Percentiles rank a stretch among this genome's conserved stretches.
Conservation (phyloP, 441 rosid genomes). For the Geranium incanum region DNA sequence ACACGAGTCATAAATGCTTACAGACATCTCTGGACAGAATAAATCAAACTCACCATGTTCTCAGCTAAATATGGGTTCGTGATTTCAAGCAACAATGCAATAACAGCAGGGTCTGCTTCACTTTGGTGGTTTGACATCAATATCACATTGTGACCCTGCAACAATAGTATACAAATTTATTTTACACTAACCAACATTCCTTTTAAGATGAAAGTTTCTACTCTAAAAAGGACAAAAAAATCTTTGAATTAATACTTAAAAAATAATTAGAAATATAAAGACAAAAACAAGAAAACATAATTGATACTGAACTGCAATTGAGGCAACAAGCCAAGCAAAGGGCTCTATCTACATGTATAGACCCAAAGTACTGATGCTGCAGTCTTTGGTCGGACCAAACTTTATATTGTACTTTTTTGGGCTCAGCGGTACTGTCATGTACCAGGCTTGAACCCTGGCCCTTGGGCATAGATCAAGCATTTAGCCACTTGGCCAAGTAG, state of each 20-base stretch:
- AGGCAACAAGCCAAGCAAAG: constrained; percentile 1
- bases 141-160: constrained; percentile 82
- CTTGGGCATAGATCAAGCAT: background rate
- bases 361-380: background rate
- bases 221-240: background rate
- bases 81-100: constrained; percentile 76
- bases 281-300: constrained; percentile 3
- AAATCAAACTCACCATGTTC: constrained; percentile 50
- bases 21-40: constrained; percentile 13
- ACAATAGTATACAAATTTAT: constrained; percentile 20
- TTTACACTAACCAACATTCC: constrained; percentile 7
- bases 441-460: background rate
- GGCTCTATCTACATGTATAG: background rate
- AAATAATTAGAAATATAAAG: background rate
- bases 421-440: background rate
- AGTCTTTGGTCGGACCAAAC: background rate
- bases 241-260: background rate
- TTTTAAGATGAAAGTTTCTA: constrained; percentile 3
- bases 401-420: background rate
- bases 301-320: constrained; percentile 2
- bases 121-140: constrained; percentile 95
- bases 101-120: constrained; percentile 96
- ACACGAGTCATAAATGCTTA: constrained; percentile 12
- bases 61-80: constrained; percentile 55
- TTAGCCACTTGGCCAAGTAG: background rate